Base-by-base conservation (phyloP, 805 yeast species). In the Nakazawaea holstii region DNA sequence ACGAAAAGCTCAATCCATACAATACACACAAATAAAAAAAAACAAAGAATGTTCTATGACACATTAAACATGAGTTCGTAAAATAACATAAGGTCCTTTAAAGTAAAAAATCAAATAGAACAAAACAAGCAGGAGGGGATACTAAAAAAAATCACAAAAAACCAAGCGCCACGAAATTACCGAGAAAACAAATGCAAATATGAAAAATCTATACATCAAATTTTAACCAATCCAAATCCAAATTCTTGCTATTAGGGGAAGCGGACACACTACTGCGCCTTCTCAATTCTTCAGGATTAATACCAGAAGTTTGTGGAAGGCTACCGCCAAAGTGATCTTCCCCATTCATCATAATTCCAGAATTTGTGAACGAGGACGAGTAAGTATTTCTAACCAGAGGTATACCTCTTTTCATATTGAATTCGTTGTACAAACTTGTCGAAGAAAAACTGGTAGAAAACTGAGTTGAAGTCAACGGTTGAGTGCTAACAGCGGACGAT, bases 211-310 rank as follows among this genome's bases (percentile, higher is more conserved):
- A 64, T 42, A 62, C 59, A 41, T 64, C 68, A 53, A 65, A 65
- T 46, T 60, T 63, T 30, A 65, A 52, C 69, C 69, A 65, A 29
- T 64, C 69, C 14, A 65, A 54, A 36, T 64, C 69, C 20, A 65
- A 51, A 46, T 64, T 67, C 17, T 56, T 57, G 39, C 58, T 45
- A 43, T 48, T 50, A 9, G 35, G 26, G 15, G 53, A 48, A 20
- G 32, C 17, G 2, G 27, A 27, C 20, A 27, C 35, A 38, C 28
- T 33, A 17, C 31, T 31, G 6, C 6, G 27, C 15, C 29, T 20
- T 14, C 32, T 32, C 17, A 41, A 31, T 11, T 29, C 36, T 13
- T 40, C 48, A 3, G 43, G 35, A 13, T 29, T 36, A 15, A 45
- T 27, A 31, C 40, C 35, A 14, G 31, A 5, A 31, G 27, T 8